Conservation (phyloP, 2,329 filamentous ascomycete genomes). For the Fusarium sp. region DNA sequence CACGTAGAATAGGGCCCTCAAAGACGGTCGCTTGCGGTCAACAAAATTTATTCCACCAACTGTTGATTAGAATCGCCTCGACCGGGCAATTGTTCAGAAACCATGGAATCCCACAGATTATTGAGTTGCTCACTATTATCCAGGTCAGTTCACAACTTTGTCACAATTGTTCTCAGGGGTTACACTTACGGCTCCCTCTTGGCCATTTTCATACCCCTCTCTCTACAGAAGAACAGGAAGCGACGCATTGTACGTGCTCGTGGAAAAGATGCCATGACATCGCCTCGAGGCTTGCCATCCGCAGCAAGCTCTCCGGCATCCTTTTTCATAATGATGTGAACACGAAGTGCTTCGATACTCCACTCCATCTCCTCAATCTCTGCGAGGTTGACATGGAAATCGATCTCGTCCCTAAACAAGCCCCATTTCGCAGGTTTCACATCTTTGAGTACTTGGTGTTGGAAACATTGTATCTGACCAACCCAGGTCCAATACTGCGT, state of each 20-base stretch:
- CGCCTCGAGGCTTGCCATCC: slow-evolving; percentile 52
- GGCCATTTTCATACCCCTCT: slow-evolving; percentile 54
- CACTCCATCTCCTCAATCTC: slow-evolving; percentile 60
- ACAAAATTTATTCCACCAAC: slow-evolving; percentile 39
- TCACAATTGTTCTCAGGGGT: background rate
- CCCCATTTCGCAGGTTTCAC: slow-evolving; percentile 58
- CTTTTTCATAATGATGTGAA: slow-evolving; percentile 53
- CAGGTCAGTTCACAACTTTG: slow-evolving; percentile 25
- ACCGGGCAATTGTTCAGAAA: slow-evolving; percentile 46
- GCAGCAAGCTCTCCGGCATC: slow-evolving; percentile 38
- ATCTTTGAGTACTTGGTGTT: slow-evolving; percentile 64
- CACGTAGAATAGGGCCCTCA: background rate
- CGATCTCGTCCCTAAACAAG: slow-evolving; percentile 59
- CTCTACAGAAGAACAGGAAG: slow-evolving; percentile 59
- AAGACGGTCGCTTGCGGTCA: background rate
- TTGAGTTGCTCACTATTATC: slow-evolving; percentile 49
- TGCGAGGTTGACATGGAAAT: slow-evolving; percentile 59
- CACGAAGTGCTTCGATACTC: slow-evolving; percentile 53
- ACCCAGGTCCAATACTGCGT: slow-evolving; percentile 68
- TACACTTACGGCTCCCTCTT: slow-evolving; percentile 53
- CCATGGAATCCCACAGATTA: slow-evolving; percentile 48
- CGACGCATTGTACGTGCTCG: slow-evolving; percentile 62
- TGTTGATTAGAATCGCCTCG: slow-evolving; percentile 43
- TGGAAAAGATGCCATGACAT: slow-evolving; percentile 63
- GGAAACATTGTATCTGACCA: slow-evolving; percentile 52